Evolutionary conservation across 2,329 filamentous ascomycete species (phyloP).

Genomic region (Trichoderma endophyticum): DNA sequence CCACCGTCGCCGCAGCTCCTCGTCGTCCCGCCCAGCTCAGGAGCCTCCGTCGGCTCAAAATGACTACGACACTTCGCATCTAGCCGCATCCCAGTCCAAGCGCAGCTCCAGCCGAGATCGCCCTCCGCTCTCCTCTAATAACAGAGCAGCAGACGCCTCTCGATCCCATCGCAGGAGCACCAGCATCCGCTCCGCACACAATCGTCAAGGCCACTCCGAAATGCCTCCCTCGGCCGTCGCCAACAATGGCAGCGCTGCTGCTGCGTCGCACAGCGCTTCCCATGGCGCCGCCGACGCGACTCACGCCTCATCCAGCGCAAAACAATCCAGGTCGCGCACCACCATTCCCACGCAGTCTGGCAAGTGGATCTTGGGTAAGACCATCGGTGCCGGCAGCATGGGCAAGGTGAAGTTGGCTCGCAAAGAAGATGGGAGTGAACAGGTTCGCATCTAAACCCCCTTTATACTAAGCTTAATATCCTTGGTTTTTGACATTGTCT

Average conservation of each 20-base stretch:
- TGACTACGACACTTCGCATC: constrained; percentile 70
- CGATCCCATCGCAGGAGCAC: constrained; percentile 47
- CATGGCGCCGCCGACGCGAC: constrained; percentile 38
- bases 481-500: not conserved
- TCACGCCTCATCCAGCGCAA: constrained; percentile 38
- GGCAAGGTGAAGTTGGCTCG: constrained; percentile 96
- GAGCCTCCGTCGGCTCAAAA: constrained; percentile 52
- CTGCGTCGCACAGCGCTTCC: constrained; percentile 45
- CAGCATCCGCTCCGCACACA: constrained; percentile 48
- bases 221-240: constrained; percentile 51
- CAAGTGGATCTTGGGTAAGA: constrained; percentile 94
- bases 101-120: constrained; percentile 65
- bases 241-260: constrained; percentile 52
- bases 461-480: not conserved
- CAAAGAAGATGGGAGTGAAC: constrained; percentile 84
- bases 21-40: constrained; percentile 42
- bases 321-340: constrained; percentile 62
- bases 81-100: constrained; percentile 58
- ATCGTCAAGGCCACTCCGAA: constrained; percentile 37
- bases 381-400: constrained; percentile 97
- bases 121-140: constrained; percentile 38
- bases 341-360: constrained; percentile 88
- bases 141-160: constrained; percentile 41
- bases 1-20: constrained; percentile 40
- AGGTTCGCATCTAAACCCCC: constrained; percentile 53